A percentile compares a stretch with the other conserved stretches of the same genome.
Evolutionary conservation across 257 asterid genomes (phyloP).

Genomic region (Solanum stenotomum): DNA sequence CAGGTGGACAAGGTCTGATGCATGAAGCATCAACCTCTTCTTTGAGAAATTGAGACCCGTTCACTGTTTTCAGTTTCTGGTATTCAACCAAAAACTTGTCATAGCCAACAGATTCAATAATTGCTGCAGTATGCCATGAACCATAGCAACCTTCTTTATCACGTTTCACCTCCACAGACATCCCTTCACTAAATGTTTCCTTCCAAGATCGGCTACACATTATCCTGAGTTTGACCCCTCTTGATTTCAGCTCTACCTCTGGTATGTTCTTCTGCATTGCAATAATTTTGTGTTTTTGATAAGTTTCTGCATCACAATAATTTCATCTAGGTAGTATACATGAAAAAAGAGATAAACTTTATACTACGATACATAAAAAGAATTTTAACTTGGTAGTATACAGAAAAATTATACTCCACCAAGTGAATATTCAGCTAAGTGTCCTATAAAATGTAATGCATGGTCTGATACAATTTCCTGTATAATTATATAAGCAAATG

Average conservation of each 20-base stretch:
- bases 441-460: background rate
- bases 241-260: constrained; percentile 14
- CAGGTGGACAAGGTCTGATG: constrained; percentile 35
- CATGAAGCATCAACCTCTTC: constrained; percentile 32
- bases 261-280: constrained; percentile 25
- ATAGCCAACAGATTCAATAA: constrained; percentile 18
- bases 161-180: constrained; percentile 43
- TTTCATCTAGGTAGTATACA: background rate
- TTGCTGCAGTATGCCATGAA: constrained; percentile 38
- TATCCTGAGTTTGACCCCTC: constrained; percentile 25
- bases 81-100: constrained; percentile 38
- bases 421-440: background rate
- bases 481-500: background rate
- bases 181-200: constrained; percentile 24
- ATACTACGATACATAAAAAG: background rate
- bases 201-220: constrained; percentile 13
- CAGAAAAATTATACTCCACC: background rate
- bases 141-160: constrained; percentile 19
- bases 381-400: background rate
- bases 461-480: background rate
- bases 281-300: background rate
- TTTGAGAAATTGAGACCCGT: constrained; percentile 26
- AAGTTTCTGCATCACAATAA: background rate
- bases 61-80: constrained; percentile 14
- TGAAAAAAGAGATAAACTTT: background rate